A percentile compares a stretch with the other conserved stretches of the same genome.
phyloP scores from a whole-genome alignment of 2,329 filamentous ascomycete species.

The Cercospora sp. region DNA sequence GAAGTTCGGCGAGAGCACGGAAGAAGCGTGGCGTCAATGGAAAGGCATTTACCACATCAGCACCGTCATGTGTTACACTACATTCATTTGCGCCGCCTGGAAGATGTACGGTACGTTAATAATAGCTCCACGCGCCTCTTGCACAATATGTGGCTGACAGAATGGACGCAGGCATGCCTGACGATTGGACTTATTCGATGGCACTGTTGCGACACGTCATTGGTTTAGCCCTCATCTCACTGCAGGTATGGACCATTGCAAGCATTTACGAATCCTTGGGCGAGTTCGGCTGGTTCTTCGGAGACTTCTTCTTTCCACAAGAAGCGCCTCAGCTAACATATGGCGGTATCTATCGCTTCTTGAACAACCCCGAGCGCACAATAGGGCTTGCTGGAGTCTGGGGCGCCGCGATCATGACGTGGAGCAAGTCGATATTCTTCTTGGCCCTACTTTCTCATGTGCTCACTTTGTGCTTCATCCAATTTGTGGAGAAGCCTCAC shows the following conservation, averaged over 20 bases:
- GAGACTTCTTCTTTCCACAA: slow-evolving; percentile 98
- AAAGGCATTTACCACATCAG: slow-evolving; percentile 93
- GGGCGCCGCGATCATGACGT: slow-evolving; percentile 91
- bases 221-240: slow-evolving; percentile 73
- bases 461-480: slow-evolving; percentile 81
- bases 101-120: slow-evolving; percentile 72
- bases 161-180: slow-evolving; percentile 58
- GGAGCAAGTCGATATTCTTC: slow-evolving; percentile 81
- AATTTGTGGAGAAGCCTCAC: slow-evolving; percentile 91
- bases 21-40: slow-evolving; percentile 97
- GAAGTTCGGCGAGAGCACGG: slow-evolving; percentile 87
- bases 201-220: slow-evolving; percentile 84
- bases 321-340: slow-evolving; percentile 87
- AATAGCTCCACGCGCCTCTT: background rate
- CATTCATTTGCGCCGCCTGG: slow-evolving; percentile 88
- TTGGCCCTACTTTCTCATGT: slow-evolving; percentile 84
- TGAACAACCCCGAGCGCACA: slow-evolving; percentile 95
- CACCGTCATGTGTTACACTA: slow-evolving; percentile 84
- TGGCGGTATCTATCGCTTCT: slow-evolving; percentile 93
- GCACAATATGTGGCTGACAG: slow-evolving; percentile 13
- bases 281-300: slow-evolving; percentile 98
- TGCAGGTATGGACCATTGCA: slow-evolving; percentile 89
- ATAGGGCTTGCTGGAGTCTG: slow-evolving; percentile 93
- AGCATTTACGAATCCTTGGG: slow-evolving; percentile 95
- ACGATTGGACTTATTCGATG: slow-evolving; percentile 83